phyloP scores from a whole-genome alignment of 75 land plant genomes.

The Selaginella moellendorffii region DNA sequence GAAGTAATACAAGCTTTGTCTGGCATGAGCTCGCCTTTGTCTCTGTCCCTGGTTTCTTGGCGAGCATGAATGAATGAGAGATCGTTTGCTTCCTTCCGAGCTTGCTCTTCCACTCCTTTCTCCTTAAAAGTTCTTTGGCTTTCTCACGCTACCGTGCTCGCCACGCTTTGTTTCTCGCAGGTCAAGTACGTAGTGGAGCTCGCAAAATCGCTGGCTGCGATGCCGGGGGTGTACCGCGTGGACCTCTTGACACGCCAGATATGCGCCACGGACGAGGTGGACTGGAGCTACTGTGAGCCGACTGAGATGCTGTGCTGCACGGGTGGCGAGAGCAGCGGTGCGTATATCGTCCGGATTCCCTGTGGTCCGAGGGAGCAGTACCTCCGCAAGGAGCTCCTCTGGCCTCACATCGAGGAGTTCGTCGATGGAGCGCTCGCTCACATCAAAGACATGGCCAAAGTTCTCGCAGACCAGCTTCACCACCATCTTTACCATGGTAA shows the following conservation, averaged over 20 bases:
- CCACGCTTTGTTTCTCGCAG: background rate
- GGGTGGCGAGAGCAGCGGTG: slow-evolving; percentile 51
- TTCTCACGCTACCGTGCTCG: no score
- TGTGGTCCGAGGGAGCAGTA: slow-evolving; percentile 69
- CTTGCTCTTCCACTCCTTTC: no score
- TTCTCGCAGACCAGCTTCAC: slow-evolving; percentile 40
- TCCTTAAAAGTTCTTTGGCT: no score
- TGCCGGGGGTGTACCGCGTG: slow-evolving; percentile 8
- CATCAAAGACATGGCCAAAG: slow-evolving; percentile 45
- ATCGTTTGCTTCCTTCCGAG: no score
- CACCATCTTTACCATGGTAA: background rate
- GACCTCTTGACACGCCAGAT: background rate
- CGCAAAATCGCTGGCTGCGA: background rate
- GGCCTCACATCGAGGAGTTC: slow-evolving; percentile 72
- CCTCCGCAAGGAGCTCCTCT: slow-evolving; percentile 65
- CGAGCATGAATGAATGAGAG: no score
- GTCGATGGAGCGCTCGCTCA: slow-evolving; percentile 55
- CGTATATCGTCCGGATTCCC: slow-evolving; percentile 72
- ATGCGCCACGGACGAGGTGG: slow-evolving; percentile 16
- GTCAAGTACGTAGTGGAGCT: background rate
- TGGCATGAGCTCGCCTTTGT: background rate
- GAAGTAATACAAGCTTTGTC: no score
- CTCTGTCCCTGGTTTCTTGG: no score
- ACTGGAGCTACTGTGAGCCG: background rate
- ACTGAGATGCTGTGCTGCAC: slow-evolving; percentile 13